Conservation (phyloP, 495 filamentous ascomycete species). For the Bombardia bombarda region DNA sequence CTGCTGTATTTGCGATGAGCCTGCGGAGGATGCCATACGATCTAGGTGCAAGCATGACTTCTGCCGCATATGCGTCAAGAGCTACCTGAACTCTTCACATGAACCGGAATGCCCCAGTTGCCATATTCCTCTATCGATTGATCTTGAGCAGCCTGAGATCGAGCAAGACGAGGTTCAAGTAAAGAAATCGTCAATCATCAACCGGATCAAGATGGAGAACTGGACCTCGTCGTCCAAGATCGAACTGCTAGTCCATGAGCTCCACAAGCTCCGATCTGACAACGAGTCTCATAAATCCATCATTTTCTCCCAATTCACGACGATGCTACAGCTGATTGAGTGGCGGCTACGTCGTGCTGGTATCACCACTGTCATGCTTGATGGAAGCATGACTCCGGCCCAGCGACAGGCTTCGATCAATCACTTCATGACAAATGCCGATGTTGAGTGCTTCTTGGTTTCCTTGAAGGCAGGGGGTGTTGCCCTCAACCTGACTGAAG, state of each 20-base stretch:
- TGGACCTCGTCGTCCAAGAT: conserved; percentile 99
- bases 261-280: conserved; percentile 79
- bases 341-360: conserved; percentile 92
- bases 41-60: conserved; percentile 92
- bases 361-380: conserved; percentile 95
- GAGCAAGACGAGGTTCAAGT: conserved; percentile 76
- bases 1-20: conserved; percentile 90
- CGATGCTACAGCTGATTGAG: conserved; percentile 94
- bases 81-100: conserved; percentile 69
- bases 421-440: conserved; percentile 87
- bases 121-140: conserved; percentile 81
- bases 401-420: conserved; percentile 85
- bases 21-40: conserved; percentile 87
- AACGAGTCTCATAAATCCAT: conserved; percentile 93
- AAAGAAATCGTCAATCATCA: conserved; percentile 94
- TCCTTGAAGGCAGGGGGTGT: conserved; percentile 94
- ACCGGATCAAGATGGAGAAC: conserved; percentile 92
- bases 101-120: conserved; percentile 82
- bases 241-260: conserved; percentile 86
- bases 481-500: conserved; percentile 89
- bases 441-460: conserved; percentile 91
- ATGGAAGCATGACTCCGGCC: conserved; percentile 89
- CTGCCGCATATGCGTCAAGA: conserved; percentile 80
- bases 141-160: conserved; percentile 87
- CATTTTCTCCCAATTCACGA: conserved; percentile 95